Base-by-base conservation (phyloP, 441 rosid species). In the Bruguiera hainesii region DNA sequence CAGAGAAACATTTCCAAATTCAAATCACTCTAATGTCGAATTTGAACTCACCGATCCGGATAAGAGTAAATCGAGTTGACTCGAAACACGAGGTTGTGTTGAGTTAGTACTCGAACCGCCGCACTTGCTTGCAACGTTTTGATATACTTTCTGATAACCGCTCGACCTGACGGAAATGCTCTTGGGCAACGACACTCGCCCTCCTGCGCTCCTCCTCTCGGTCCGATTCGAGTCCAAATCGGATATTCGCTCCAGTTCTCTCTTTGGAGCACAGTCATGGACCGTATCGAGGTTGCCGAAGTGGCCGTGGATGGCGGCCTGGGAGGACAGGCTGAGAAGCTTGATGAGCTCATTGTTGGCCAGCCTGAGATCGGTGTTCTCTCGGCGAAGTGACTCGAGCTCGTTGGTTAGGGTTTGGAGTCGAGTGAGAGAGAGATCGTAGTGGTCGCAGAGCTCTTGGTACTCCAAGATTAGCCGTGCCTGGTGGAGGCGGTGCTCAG, bases 381-480 rank as follows among this genome's bases (percentile, higher is more conserved):
- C 89, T 37, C 65, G 76, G 52, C 82, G 85, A 57, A 87, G 82
- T 20, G 76, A 50, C 28, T 84, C 83, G 6, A 77, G 74, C 71
- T 87, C 91, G 23, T 50, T 77, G 1, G 79, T 60, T 1, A 76
- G 80, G 26, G 77, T 80, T 46, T 83, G 82, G 61, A 87, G 82
- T 65, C 80, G 81, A 62, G 77, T 67, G 73, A 81, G 79, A 68
- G 84, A 84, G 50, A 82, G 78, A 5, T 60, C 82, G 74, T 76
- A 83, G 68, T 82, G 82, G 66, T 81, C 89, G 39, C 75, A 76
- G 61, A 88, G 87, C 63, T 85, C 83, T 46, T 85, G 89, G 73
- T 85, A 84, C 75, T 90, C 95, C 30, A 88, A 78, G 48, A 90
- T 76, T 26, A 90, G 87, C 2, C 88, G 73, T 39, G 95, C 94